phyloP scores from a whole-genome alignment of 345 rosid genomes.

The Anacardium occidentale region DNA sequence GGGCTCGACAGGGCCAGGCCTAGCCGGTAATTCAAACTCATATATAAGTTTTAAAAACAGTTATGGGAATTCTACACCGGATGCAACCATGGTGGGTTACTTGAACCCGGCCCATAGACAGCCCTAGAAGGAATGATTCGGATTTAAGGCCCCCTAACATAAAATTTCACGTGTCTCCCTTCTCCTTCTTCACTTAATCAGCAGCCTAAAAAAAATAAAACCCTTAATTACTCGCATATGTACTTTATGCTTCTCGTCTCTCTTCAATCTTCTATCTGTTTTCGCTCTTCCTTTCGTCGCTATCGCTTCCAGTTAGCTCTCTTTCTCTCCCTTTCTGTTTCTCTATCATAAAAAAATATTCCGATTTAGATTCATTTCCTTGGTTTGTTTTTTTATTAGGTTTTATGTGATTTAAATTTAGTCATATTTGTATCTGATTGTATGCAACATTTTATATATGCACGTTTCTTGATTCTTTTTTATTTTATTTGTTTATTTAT shows the following conservation, averaged over 20 bases:
- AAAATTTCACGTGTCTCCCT: neutral
- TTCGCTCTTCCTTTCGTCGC: neutral
- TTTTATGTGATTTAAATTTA: neutral
- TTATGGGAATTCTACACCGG: too few species aligned
- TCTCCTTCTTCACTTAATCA: neutral
- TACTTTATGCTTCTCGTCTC: constrained; percentile 1
- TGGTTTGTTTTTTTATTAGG: neutral
- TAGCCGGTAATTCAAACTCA: too few species aligned
- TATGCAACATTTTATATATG: neutral
- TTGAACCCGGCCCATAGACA: constrained; percentile 1
- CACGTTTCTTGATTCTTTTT: neutral
- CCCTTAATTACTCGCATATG: neutral
- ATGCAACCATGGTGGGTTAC: neutral
- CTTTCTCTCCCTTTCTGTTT: neutral
- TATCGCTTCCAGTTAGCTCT: constrained; percentile 12
- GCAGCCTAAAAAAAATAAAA: neutral
- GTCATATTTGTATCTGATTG: neutral
- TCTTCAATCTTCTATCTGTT: neutral
- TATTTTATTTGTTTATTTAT: too few species aligned
- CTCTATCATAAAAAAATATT: neutral
- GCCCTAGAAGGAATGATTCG: constrained; percentile 9
- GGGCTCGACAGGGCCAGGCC: too few species aligned
- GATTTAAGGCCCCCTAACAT: neutral
- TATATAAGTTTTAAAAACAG: too few species aligned
- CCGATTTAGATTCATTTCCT: neutral